A percentile compares a stretch with the other conserved stretches of the same genome.
Evolutionary conservation across 2,329 filamentous ascomycete species (phyloP).

Genomic region (Xylariaceae sp.): DNA sequence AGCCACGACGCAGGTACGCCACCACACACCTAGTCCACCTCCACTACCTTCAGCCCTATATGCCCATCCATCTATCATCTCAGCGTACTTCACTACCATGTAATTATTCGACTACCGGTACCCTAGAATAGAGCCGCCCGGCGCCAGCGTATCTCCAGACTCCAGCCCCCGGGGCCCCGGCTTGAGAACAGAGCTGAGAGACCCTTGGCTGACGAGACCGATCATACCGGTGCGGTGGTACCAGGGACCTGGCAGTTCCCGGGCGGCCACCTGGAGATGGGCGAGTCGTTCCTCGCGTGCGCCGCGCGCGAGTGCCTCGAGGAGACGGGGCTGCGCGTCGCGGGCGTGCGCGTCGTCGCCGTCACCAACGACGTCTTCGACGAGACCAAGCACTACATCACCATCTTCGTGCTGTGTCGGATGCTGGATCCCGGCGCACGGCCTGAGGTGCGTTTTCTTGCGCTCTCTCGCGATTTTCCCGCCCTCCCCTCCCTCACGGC

Average conservation of each 20-base stretch:
- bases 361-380: slow-evolving; percentile 62
- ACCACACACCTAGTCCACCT: too few relatives aligned
- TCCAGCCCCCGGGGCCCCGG: too few relatives aligned
- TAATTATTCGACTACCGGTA: too few relatives aligned
- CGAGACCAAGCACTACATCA: slow-evolving; percentile 65
- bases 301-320: slow-evolving; percentile 61
- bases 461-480: neutral
- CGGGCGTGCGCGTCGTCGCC: slow-evolving; percentile 43
- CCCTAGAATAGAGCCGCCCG: too few relatives aligned
- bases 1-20: slow-evolving; percentile 44
- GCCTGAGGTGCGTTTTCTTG: slow-evolving; percentile 40
- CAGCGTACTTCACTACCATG: too few relatives aligned
- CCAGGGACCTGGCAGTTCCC: slow-evolving; percentile 59
- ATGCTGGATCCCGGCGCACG: slow-evolving; percentile 38
- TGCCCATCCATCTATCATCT: too few relatives aligned
- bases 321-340: slow-evolving; percentile 58
- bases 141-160: too few relatives aligned
- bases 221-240: too few relatives aligned
- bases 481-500: too few relatives aligned
- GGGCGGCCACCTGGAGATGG: slow-evolving; percentile 67
- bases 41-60: too few relatives aligned
- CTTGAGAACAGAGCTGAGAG: neutral
- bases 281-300: slow-evolving; percentile 55
- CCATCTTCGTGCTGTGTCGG: slow-evolving; percentile 56
- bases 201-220: neutral